A percentile compares a stretch with the other conserved stretches of the same genome.
Evolutionary conservation across 2,329 filamentous ascomycete species (phyloP).

Genomic region (Epichloe sibirici): DNA sequence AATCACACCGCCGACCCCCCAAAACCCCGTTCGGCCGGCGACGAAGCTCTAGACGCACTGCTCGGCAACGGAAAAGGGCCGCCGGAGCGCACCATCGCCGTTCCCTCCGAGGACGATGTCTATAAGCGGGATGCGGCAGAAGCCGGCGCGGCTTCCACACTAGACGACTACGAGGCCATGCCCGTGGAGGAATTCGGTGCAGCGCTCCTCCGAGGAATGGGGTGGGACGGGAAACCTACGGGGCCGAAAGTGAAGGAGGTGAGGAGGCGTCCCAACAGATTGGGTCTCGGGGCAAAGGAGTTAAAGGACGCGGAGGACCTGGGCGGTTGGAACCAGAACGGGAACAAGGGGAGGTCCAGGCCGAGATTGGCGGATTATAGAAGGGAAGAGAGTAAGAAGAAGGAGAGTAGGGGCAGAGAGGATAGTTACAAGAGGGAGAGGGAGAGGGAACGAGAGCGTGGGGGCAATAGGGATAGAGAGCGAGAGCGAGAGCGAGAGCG

Average conservation of each 20-base stretch:
- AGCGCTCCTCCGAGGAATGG: constrained; percentile 83
- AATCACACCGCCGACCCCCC: background rate
- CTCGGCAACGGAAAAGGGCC: constrained; percentile 38
- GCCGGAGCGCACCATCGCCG: constrained; percentile 37
- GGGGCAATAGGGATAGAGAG: constrained; percentile 26
- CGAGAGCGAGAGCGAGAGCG: constrained; percentile 17
- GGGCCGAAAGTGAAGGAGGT: constrained; percentile 46
- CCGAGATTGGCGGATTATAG: constrained; percentile 39
- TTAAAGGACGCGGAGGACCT: constrained; percentile 60
- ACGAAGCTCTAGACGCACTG: constrained; percentile 54
- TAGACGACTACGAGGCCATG: constrained; percentile 78
- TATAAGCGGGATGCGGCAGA: constrained; percentile 58
- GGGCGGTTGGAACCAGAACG: constrained; percentile 67
- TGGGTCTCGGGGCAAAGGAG: constrained; percentile 83
- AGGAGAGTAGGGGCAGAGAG: constrained; percentile 28
- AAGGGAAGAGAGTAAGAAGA: constrained; percentile 30
- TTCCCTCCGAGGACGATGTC: constrained; percentile 49
- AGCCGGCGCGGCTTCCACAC: constrained; percentile 62
- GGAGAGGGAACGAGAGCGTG: constrained; percentile 26
- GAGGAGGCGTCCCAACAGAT: constrained; percentile 62
- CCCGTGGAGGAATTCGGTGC: constrained; percentile 93
- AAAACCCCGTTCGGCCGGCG: constrained; percentile 22
- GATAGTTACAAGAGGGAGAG: constrained; percentile 36
- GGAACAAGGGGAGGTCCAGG: constrained; percentile 33
- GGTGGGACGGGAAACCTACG: constrained; percentile 65